phyloP scores from a whole-genome alignment of 2,329 filamentous ascomycete species.

The Talaromyces piceae region DNA sequence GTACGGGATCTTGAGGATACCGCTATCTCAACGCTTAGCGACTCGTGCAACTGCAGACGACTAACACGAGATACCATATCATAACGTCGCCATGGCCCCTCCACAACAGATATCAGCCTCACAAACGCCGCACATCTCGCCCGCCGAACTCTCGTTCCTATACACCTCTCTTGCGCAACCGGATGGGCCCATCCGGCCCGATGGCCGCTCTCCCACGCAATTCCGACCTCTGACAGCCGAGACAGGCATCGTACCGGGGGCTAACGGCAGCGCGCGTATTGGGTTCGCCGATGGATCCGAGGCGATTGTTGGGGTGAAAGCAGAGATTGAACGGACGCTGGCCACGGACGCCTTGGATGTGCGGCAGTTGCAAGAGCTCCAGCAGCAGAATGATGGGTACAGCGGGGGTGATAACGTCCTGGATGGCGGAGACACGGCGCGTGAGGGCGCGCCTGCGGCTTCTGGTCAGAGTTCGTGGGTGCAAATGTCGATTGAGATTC shows the following conservation, averaged over 20 bases:
- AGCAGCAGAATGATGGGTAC: slow-evolving; percentile 16
- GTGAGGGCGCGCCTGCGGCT: slow-evolving; percentile 12
- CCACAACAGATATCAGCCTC: slow-evolving; percentile 51
- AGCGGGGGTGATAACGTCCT: slow-evolving; percentile 15
- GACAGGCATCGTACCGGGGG: slow-evolving; percentile 77
- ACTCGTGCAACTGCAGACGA: too few relatives aligned
- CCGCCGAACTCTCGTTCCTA: slow-evolving; percentile 92
- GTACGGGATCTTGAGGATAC: too few relatives aligned
- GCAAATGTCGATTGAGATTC: slow-evolving; percentile 85
- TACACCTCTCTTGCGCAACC: slow-evolving; percentile 80
- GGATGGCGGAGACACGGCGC: slow-evolving; percentile 19
- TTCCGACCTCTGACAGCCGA: slow-evolving; percentile 89
- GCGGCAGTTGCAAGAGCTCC: slow-evolving; percentile 34
- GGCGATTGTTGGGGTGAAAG: slow-evolving; percentile 91
- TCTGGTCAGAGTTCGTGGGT: slow-evolving; percentile 63
- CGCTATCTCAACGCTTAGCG: too few relatives aligned
- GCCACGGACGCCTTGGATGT: slow-evolving; percentile 28
- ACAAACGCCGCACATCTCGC: slow-evolving; percentile 63
- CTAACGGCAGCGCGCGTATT: slow-evolving; percentile 87
- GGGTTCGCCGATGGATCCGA: slow-evolving; percentile 94
- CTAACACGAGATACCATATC: neutral
- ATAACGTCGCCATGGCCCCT: slow-evolving; percentile 48
- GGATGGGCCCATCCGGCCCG: slow-evolving; percentile 67
- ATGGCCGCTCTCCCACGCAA: slow-evolving; percentile 72
- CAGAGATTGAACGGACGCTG: slow-evolving; percentile 74